Evolutionary conservation across 495 filamentous ascomycete genomes (phyloP), one percentile per base, ranked within the genome.

Genomic region (Xylaria bambusicola): DNA sequence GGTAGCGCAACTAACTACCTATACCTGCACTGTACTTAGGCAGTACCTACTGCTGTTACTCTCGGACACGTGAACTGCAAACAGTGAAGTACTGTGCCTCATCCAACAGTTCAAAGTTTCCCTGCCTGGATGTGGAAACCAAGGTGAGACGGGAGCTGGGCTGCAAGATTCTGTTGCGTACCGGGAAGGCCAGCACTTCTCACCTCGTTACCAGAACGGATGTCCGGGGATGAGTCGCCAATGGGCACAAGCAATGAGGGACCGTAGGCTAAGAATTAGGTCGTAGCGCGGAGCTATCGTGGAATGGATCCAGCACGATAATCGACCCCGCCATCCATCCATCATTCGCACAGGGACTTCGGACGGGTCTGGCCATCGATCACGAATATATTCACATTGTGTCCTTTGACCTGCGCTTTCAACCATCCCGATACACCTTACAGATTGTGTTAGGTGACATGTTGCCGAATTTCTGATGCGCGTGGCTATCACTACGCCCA

Each of bases 291-390:
- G 52, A 54, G 52, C 52, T 44, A 31, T 33, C 38, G 27, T 29
- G 26, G 21, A 54, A 54, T 31, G 36, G 51, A 31, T 13, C 52
- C 24, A 31, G 12, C 35, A n/a, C 51, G 12, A 26, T 23, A 54
- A 53, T 41, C 23, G 29, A 54, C 52, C 52, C 52, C 52, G 52
- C 52, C 52, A 54, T 54, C 27, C 50, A 10, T 44, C n/a, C n/a
- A n/a, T n/a, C n/a, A 13, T 13, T 44, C 35, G 20, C 24, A 26
- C 31, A 12, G 13, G 41, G 13, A 44, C 36, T 31, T 26, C 3
- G 18, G 17, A 21, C 41, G 2, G n/a, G n/a, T n/a, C n/a, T 3
- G 3, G 36, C n/a, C 38, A 36, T 23, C 52, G 8, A 42, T 54
- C 52, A 54, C 24, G 24, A 26, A 54, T 54, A n/a, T n/a, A n/a